Evolutionary conservation across 139 green algal genomes (phyloP).

Genomic region (Tetraselmis striata): DNA sequence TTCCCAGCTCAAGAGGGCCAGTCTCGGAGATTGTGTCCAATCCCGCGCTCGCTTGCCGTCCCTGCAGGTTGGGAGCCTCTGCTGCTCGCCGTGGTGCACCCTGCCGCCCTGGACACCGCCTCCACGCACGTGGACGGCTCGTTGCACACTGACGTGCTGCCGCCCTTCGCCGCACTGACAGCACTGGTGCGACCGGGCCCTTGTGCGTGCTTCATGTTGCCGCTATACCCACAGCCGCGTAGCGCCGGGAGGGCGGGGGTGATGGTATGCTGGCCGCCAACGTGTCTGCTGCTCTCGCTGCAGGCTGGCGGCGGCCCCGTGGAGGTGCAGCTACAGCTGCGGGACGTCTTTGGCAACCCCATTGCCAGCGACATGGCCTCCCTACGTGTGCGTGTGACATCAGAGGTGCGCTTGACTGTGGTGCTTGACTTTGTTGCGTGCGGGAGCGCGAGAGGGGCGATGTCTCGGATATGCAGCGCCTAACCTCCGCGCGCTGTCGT

Average conservation of each 20-base stretch:
- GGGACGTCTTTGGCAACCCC: not conserved
- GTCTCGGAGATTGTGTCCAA: no score
- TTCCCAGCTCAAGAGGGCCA: no score
- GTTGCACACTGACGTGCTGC: not conserved
- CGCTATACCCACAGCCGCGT: no score
- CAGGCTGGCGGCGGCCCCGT: not conserved
- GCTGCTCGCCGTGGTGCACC: not conserved
- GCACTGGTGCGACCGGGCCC: not conserved
- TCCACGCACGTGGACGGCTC: not conserved
- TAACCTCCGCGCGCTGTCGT: not conserved
- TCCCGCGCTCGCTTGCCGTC: no score
- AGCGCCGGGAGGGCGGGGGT: no score
- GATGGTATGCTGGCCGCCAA: no score
- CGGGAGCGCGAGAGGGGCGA: no score
- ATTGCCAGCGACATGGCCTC: not conserved
- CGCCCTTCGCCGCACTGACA: not conserved
- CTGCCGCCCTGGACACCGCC: not conserved
- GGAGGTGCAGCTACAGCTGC: not conserved
- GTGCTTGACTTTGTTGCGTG: no score
- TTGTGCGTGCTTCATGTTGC: no score
- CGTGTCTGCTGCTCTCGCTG: no score
- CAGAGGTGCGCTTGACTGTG: no score
- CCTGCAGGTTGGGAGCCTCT: not conserved
- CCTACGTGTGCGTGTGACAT: no score
- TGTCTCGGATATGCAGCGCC: not conserved